Conservation (phyloP, 2,329 filamentous ascomycete genomes). For the Dothidotthia symphoricarpi region DNA sequence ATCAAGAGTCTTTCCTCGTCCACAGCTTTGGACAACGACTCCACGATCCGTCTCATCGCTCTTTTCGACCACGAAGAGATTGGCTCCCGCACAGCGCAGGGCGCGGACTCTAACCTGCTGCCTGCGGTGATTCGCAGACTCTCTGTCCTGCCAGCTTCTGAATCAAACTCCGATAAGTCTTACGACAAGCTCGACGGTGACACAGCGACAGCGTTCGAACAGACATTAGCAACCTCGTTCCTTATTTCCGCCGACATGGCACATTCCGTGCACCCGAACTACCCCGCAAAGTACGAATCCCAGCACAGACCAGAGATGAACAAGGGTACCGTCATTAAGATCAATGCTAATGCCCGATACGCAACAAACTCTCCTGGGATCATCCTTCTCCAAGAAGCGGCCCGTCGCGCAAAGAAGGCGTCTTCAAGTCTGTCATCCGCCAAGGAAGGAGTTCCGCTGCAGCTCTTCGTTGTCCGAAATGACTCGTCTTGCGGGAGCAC, state of each 20-base stretch:
- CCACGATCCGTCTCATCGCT: slow-evolving; percentile 82
- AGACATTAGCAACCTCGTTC: slow-evolving; percentile 87
- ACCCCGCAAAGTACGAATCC: slow-evolving; percentile 83
- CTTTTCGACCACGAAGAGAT: slow-evolving; percentile 99
- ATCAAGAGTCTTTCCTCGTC: slow-evolving; percentile 71
- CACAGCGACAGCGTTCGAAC: slow-evolving; percentile 80
- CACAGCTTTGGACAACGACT: slow-evolving; percentile 69
- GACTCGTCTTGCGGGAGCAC: slow-evolving; percentile 93
- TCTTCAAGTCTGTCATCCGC: slow-evolving; percentile 43
- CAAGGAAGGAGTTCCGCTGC: slow-evolving; percentile 74
- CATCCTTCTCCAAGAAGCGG: slow-evolving; percentile 85
- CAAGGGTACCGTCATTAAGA: slow-evolving; percentile 92
- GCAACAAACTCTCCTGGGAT: slow-evolving; percentile 96
- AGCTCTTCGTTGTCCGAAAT: slow-evolving; percentile 94
- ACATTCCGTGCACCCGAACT: slow-evolving; percentile 94
- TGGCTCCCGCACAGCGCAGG: slow-evolving; percentile 86
- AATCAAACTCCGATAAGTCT: slow-evolving; percentile 59
- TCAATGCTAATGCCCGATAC: slow-evolving; percentile 97
- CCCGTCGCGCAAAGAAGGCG: slow-evolving; percentile 57
- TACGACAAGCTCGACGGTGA: slow-evolving; percentile 63
- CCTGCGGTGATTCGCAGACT: slow-evolving; percentile 84
- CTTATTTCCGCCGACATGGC: slow-evolving; percentile 97
- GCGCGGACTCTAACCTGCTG: slow-evolving; percentile 87
- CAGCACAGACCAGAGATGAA: slow-evolving; percentile 95
- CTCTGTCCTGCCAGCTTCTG: slow-evolving; percentile 69